Conservation (phyloP, 208 protist species). For the Wallacemonas collosoma region DNA sequence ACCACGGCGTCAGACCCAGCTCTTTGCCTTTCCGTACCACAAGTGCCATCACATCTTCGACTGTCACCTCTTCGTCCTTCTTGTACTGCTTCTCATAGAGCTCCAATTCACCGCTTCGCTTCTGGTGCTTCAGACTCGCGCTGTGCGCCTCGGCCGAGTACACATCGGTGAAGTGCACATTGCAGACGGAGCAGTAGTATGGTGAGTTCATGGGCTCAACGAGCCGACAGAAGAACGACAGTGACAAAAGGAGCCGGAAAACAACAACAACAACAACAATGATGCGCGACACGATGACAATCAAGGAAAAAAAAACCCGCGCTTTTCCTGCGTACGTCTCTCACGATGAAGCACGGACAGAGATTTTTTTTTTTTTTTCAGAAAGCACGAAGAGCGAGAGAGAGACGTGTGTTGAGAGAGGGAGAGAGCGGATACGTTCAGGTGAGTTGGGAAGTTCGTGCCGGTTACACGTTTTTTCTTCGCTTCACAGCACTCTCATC, state of each 20-base stretch:
- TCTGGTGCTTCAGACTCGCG: conserved; percentile 64
- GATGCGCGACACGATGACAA: background rate
- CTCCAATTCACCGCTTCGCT: conserved; percentile 66
- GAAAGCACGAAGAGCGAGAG: no score
- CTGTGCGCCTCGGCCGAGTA: conserved; percentile 61
- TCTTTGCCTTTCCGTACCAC: conserved; percentile 64
- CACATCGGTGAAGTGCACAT: conserved; percentile 64
- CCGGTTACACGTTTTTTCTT: no score
- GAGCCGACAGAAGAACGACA: no score
- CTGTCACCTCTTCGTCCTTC: conserved; percentile 65
- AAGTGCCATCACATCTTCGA: conserved; percentile 68
- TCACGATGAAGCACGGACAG: no score
- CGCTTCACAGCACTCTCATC: no score
- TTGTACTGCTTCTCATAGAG: conserved; percentile 62
- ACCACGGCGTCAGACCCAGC: conserved; percentile 51
- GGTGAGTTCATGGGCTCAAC: conserved; percentile 11
- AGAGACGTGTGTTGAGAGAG: no score
- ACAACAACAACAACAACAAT: background rate
- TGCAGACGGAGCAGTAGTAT: conserved; percentile 74
- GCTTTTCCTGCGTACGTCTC: background rate
- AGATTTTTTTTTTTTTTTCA: no score
- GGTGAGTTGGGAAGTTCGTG: no score
- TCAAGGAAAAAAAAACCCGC: background rate
- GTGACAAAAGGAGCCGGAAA: conserved; percentile 3
- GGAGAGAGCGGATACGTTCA: no score